Percentiles rank a stretch among this genome's conserved stretches.
Conservation (phyloP, 129 eudicot genomes). For the Chrysanthemum seticuspe region DNA sequence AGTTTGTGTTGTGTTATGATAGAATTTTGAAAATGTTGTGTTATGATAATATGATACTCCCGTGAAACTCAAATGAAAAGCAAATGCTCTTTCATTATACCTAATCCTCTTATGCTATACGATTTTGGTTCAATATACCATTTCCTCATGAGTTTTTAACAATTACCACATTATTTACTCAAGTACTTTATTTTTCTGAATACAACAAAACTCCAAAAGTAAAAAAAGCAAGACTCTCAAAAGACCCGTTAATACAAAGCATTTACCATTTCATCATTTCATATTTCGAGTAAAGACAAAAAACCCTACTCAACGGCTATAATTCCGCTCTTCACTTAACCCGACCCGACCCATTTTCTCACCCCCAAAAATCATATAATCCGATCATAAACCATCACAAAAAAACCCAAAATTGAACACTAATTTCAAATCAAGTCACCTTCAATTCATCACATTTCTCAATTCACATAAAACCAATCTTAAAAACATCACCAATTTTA, state of each 20-base stretch:
- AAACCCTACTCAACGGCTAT: conserved; percentile 65
- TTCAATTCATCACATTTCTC: not conserved
- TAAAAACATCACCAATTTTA: conserved; percentile 23
- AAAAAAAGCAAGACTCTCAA: not conserved
- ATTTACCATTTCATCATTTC: not conserved
- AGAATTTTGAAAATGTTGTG: no score
- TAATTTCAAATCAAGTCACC: not conserved
- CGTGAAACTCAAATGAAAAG: no score
- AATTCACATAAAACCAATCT: conserved; percentile 15
- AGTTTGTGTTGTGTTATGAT: no score
- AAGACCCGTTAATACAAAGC: conserved; percentile 16
- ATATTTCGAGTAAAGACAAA: conserved; percentile 36
- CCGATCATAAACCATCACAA: conserved; percentile 26
- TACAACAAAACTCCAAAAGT: not conserved
- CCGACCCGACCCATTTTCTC: conserved; percentile 10
- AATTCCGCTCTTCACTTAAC: conserved; percentile 42
- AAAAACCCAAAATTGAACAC: not conserved
- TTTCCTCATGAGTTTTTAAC: no score
- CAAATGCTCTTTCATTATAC: no score
- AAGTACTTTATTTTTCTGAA: not conserved
- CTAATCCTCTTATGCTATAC: no score
- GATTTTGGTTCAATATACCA: no score
- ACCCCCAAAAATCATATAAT: conserved; percentile 22
- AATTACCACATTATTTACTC: not conserved
- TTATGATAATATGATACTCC: no score